Conservation (phyloP, 1,284 basidiomycete species). For the Puccinia polysora region DNA sequence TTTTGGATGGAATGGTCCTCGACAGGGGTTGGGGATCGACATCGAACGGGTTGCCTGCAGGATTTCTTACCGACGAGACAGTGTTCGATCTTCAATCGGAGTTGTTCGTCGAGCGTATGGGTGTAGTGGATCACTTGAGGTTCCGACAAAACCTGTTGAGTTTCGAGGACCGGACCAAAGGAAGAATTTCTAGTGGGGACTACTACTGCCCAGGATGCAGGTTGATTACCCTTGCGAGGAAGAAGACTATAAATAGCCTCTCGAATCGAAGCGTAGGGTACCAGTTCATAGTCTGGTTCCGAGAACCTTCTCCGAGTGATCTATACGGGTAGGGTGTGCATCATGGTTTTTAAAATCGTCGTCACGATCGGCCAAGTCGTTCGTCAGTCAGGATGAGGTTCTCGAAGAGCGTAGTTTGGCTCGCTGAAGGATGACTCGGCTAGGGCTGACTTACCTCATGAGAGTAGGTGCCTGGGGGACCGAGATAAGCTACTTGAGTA, state of each 20-base stretch:
- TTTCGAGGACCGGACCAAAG: constrained; percentile 30
- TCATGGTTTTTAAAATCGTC: background rate
- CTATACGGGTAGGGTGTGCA: constrained; percentile 7
- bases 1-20: too few species aligned
- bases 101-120: constrained; percentile 8
- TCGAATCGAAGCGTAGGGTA: constrained; percentile 16
- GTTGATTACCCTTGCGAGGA: background rate
- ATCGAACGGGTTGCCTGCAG: too few species aligned
- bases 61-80: constrained; percentile 7
- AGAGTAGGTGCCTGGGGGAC: constrained; percentile 30
- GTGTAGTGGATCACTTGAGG: constrained; percentile 5
- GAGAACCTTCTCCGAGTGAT: background rate
- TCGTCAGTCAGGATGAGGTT: background rate
- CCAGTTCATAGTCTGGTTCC: background rate
- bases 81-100: constrained; percentile 21
- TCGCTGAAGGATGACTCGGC: background rate
- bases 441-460: constrained; percentile 24
- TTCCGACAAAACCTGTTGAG: constrained; percentile 16
- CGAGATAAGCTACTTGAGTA: constrained; percentile 22
- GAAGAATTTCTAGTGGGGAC: constrained; percentile 27
- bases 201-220: constrained; percentile 6
- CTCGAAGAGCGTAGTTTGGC: background rate
- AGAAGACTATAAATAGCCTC: constrained; percentile 14
- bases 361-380: background rate
- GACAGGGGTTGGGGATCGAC: too few species aligned